These are phyloP conservation scores for Boletus insuetus DNA, from an alignment of 768 basidiomycete species.

Conservation along the genomic window DNA sequence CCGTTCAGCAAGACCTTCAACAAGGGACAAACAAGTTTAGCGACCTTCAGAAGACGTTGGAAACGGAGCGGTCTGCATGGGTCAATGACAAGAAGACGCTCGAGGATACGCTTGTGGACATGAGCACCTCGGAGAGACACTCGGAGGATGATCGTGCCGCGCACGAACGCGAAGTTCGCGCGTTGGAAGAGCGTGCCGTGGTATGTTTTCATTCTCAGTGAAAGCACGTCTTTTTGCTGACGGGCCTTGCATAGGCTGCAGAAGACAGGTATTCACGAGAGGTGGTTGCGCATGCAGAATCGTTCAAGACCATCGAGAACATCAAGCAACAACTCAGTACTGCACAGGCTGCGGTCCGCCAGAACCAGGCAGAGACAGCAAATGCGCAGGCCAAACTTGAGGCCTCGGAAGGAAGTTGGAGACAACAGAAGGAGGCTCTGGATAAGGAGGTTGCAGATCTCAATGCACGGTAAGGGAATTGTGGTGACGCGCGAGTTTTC, in stretches of 20 bases:
- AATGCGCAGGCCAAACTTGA: constrained; percentile 72
- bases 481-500: neutral
- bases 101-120: constrained; percentile 79
- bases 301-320: constrained; percentile 67
- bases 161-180: constrained; percentile 64
- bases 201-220: constrained; percentile 33
- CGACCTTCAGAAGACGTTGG: constrained; percentile 63
- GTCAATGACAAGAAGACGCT: constrained; percentile 75
- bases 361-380: constrained; percentile 60
- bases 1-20: constrained; percentile 52
- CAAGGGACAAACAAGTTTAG: constrained; percentile 47
- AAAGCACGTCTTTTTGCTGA: neutral
- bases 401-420: constrained; percentile 78
- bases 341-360: constrained; percentile 52
- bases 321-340: constrained; percentile 61
- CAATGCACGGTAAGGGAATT: constrained; percentile 53
- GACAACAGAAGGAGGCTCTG: constrained; percentile 69
- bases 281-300: constrained; percentile 81
- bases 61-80: constrained; percentile 70
- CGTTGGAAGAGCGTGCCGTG: constrained; percentile 67
- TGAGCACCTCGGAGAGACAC: constrained; percentile 70
- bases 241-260: constrained; percentile 45
- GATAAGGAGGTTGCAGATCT: constrained; percentile 78
- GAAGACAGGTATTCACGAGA: constrained; percentile 81
- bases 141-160: constrained; percentile 60